Conservation (phyloP, 2,329 filamentous ascomycete species). For the Botrytis pseudocinerea region DNA sequence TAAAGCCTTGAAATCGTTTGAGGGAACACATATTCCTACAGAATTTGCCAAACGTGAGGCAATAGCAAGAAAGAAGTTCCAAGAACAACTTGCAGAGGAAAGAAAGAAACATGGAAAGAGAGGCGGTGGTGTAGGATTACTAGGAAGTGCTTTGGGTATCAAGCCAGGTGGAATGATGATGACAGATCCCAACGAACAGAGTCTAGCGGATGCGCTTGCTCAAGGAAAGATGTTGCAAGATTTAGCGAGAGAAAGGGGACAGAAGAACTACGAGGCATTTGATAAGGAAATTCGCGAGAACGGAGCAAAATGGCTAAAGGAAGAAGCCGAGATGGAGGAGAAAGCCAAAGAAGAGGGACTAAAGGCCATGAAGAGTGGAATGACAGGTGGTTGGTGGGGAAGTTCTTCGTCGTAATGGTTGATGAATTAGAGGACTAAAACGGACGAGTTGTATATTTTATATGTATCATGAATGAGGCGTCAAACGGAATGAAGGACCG, state of each 20-base stretch:
- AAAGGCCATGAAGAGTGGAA: conserved; percentile 84
- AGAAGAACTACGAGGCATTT: conserved; percentile 83
- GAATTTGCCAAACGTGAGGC: conserved; percentile 91
- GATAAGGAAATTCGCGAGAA: conserved; percentile 92
- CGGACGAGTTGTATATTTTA: conserved; percentile 11
- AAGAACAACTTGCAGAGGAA: conserved; percentile 72
- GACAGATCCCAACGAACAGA: conserved; percentile 58
- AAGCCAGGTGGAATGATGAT: conserved; percentile 65
- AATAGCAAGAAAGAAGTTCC: conserved; percentile 79
- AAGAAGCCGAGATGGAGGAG: conserved; percentile 86
- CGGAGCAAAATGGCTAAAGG: conserved; percentile 92
- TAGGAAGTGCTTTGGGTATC: conserved; percentile 74
- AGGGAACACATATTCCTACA: conserved; percentile 82
- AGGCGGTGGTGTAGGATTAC: conserved; percentile 61
- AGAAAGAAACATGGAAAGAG: conserved; percentile 60
- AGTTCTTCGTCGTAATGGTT: conserved; percentile 21
- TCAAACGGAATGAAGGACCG: conserved; percentile 1
- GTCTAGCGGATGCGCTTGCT: conserved; percentile 72
- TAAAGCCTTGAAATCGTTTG: conserved; percentile 81
- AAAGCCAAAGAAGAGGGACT: conserved; percentile 87
- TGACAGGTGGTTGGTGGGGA: conserved; percentile 57
- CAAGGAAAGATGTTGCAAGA: conserved; percentile 98
- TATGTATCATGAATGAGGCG: conserved; percentile 17
- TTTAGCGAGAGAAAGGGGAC: conserved; percentile 86
- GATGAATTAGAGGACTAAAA: neutral